phyloP scores from a whole-genome alignment of 2,329 filamentous ascomycete species.

The Raffaelea arxii region DNA sequence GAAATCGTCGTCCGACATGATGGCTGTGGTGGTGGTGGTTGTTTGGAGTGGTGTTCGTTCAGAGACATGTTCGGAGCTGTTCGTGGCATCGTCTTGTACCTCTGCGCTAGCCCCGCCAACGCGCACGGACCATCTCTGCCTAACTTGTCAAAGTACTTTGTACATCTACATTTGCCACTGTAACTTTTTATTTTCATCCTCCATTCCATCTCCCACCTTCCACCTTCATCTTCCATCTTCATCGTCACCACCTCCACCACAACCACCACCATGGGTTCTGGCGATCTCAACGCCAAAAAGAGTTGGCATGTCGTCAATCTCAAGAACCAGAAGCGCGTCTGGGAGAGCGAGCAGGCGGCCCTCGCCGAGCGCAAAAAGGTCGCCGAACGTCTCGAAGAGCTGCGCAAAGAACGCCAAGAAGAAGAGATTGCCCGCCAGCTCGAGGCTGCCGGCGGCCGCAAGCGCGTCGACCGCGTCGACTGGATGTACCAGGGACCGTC shows the following conservation, averaged over 20 bases:
- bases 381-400: slow-evolving; percentile 82
- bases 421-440: slow-evolving; percentile 87
- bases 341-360: slow-evolving; percentile 84
- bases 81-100: neutral
- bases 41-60: too few species aligned
- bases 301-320: slow-evolving; percentile 88
- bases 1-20: slow-evolving; percentile 82
- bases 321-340: slow-evolving; percentile 84
- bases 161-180: too few species aligned
- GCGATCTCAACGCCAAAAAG: slow-evolving; percentile 91
- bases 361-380: slow-evolving; percentile 92
- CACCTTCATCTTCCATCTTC: too few species aligned
- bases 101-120: neutral
- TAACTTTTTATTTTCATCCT: neutral
- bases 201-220: neutral
- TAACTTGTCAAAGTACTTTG: slow-evolving; percentile 1
- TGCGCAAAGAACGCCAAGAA: slow-evolving; percentile 85
- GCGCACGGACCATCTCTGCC: slow-evolving; percentile 9
- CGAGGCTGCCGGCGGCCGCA: slow-evolving; percentile 76
- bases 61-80: too few species aligned
- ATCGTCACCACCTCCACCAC: neutral
- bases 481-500: slow-evolving; percentile 97
- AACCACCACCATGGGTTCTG: slow-evolving; percentile 55
- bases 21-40: slow-evolving; percentile 18
- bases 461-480: slow-evolving; percentile 74